These are phyloP conservation scores for Fomitopsis serialis DNA, from an alignment of 768 basidiomycete genomes.

Conservation along the genomic window DNA sequence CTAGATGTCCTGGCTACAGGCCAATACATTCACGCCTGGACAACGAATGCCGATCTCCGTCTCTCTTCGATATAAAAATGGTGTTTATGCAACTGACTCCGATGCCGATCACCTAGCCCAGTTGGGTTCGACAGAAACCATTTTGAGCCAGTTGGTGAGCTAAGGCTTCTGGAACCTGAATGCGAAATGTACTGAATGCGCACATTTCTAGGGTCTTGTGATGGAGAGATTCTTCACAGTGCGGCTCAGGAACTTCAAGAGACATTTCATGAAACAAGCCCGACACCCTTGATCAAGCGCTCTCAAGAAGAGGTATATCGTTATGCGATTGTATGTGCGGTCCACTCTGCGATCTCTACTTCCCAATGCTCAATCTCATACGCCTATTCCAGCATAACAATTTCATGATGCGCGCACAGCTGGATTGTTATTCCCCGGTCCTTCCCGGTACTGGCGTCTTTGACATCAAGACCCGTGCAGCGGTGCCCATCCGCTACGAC, in stretches of 20 bases:
- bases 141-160: slow-evolving; percentile 72
- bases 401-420: slow-evolving; percentile 91
- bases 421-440: slow-evolving; percentile 78
- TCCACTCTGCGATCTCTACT: slow-evolving; percentile 7
- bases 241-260: slow-evolving; percentile 55
- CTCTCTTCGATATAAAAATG: slow-evolving; percentile 56
- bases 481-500: slow-evolving; percentile 79
- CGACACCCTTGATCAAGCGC: no score
- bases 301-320: slow-evolving; percentile 70
- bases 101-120: slow-evolving; percentile 17
- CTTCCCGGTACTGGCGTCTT: slow-evolving; percentile 91
- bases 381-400: slow-evolving; percentile 38
- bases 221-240: slow-evolving; percentile 85
- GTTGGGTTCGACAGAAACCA: slow-evolving; percentile 4
- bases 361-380: not conserved
- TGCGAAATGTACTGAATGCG: not conserved
- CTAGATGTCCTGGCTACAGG: slow-evolving; percentile 1
- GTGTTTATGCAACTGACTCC: slow-evolving; percentile 64
- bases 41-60: slow-evolving; percentile 76
- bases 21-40: slow-evolving; percentile 58
- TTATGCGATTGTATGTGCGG: slow-evolving; percentile 64
- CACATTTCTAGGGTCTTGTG: slow-evolving; percentile 61
- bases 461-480: slow-evolving; percentile 94
- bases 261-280: slow-evolving; percentile 34
- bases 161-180: not conserved